Evolutionary conservation across 1,139 yeast species (phyloP), one percentile per base, ranked within the genome.

Genomic region (Yamadazyma membranifaciens): DNA sequence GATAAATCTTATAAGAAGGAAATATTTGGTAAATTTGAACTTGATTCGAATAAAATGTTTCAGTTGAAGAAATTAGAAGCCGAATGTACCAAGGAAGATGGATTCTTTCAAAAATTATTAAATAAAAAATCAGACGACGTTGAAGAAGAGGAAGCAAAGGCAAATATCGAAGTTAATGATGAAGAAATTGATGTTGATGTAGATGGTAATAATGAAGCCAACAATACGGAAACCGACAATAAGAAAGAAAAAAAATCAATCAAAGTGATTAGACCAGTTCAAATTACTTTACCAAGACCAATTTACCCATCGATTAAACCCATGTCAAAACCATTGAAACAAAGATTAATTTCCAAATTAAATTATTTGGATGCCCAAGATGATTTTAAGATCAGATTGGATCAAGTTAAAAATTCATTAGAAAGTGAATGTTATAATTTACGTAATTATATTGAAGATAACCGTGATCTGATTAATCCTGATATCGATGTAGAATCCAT

Each of bases 361-460:
- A 46, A 54, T 2, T 56, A 62, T 40, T 65, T 71, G 53, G 64
- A 66, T 40, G 46, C 50, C 6, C 68, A 66, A 45, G 92, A 84
- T 52, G 60, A 61, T 12, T 70, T 65, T 37, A 68, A 79, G 45
- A 59, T 65, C 27, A 61, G 66, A 39, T 58, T 75, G 15, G 81
- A 80, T 37, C 75, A 74, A 41, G 55, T 67, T 26, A 69, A 71
- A 50, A 84, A 84, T 52, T 54, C 65, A 20, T 66, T 83, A 34
- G 92, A 84, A 58, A 71, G 78, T 12, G 61, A 69, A 13, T 63
- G 85, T 42, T 84, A 84, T 56, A 73, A 69, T 38, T 65, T 83
- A 26, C 75, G 89, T 45, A 62, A 73, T 6, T 69, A 61, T 39
- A 52, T 83, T 24, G 82, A 78, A 11, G 75, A 72, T 31, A 70